These are phyloP conservation scores for Diaporthe sp. DNA, from an alignment of 2,329 filamentous ascomycete genomes.

Conservation along the genomic window DNA sequence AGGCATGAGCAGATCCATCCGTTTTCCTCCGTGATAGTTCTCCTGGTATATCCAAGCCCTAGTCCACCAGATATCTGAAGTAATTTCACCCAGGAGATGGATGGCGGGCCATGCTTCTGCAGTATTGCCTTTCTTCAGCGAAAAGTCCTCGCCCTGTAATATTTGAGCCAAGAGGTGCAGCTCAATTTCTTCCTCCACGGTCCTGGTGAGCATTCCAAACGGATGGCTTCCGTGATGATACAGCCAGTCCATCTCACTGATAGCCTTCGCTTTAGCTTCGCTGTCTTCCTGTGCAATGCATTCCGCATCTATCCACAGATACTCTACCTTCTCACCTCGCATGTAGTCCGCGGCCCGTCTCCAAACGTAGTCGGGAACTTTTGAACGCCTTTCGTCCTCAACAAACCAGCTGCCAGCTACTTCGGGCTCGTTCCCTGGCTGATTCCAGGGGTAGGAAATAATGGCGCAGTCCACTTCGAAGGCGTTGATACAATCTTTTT, in stretches of 20 bases:
- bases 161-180: background rate
- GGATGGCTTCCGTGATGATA: background rate
- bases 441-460: background rate
- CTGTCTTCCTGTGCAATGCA: background rate
- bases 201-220: background rate
- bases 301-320: background rate
- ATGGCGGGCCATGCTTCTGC: background rate
- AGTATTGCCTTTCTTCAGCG: background rate
- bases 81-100: background rate
- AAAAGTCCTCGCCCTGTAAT: background rate
- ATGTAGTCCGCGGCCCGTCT: background rate
- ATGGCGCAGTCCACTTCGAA: background rate
- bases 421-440: background rate
- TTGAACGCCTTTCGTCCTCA: background rate
- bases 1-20: background rate
- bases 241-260: background rate
- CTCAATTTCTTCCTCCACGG: background rate
- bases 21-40: background rate
- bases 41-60: background rate
- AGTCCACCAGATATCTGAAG: background rate
- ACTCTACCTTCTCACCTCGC: rapidly evolving
- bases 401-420: background rate
- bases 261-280: background rate
- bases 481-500: background rate
- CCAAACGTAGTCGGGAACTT: background rate